Evolutionary conservation across 2,329 filamentous ascomycete species (phyloP).

Genomic region (Coleophoma eucalyptorum): DNA sequence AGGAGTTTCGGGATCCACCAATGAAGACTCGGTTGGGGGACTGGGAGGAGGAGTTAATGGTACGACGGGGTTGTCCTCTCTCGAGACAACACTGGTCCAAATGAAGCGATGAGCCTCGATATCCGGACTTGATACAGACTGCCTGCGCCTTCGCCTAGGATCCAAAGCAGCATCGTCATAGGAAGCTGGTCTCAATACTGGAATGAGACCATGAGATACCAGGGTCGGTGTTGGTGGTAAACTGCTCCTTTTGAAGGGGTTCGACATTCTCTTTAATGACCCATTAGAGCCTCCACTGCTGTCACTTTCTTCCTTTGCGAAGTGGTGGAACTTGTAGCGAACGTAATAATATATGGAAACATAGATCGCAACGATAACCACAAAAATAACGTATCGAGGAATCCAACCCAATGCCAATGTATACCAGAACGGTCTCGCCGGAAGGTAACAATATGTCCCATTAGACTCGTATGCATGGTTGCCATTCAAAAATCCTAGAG

Average conservation of each 20-base stretch:
- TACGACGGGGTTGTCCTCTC: constrained; percentile 6
- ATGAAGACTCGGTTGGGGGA: constrained; percentile 3
- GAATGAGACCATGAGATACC: constrained; percentile 21
- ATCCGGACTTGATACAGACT: constrained; percentile 7
- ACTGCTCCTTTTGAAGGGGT: constrained; percentile 6
- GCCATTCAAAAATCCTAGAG: constrained; percentile 58
- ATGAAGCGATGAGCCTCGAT: constrained; percentile 22
- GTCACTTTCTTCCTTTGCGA: constrained; percentile 12
- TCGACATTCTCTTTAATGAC: constrained; percentile 4
- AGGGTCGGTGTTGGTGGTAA: constrained; percentile 19
- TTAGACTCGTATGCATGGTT: constrained; percentile 53
- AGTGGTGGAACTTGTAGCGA: constrained; percentile 28
- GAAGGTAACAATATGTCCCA: constrained; percentile 68
- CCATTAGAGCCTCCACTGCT: constrained; percentile 4
- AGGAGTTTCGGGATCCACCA: neutral
- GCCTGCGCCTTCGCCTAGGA: constrained; percentile 7
- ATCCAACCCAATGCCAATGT: constrained; percentile 67
- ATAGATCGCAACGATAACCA: constrained; percentile 61
- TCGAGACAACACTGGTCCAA: constrained; percentile 19
- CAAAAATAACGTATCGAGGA: constrained; percentile 67
- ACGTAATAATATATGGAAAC: constrained; percentile 69
- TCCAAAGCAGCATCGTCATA: constrained; percentile 1
- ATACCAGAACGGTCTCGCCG: constrained; percentile 65
- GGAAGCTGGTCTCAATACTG: constrained; percentile 12
- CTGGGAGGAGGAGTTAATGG: constrained; percentile 14